Evolutionary conservation across 306 rosid genomes (phyloP), one percentile per base, ranked within the genome.

Genomic region (Trichosanthes cucumerina): DNA sequence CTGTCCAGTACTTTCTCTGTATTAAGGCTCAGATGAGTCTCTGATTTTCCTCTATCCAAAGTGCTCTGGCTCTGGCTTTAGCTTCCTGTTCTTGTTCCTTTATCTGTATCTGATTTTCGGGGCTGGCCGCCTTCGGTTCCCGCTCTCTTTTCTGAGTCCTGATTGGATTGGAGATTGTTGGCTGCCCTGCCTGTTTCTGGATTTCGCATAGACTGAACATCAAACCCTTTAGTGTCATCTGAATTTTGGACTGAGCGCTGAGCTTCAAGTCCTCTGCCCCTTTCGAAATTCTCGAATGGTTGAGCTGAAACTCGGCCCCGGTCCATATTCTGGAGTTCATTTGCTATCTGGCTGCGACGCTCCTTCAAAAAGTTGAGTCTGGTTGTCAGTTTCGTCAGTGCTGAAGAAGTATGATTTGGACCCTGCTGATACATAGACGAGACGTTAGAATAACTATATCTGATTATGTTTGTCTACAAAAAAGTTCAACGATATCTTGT

Each of bases 361-460:
- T 90, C 98, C 88, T 96, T 92, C 93, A 96, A 83, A 82, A 96
- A 88, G 84, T 96, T 92, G 79, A 88, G 88, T 66, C 88, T 85
- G 75, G 88, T 85, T 18, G 97, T 90, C 89, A 92, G 81, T 87
- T 95, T 95, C 46, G 98, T 86, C 81, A 88, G 44, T 56, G 91
- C 92, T 80, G 91, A 87, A 85, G 86, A 13, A 7, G 91, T 78
- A 15, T 81, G 81, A 85, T 84, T 82, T 70, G 86, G 59, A 53
- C 89, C 96, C 98, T 92, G 93, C 63, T 66, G 79, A 82, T 83
- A 80, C 78, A 85, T 75, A 79, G 83, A 76, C 86, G 1, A 83
- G 70, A 18, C 16, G 53, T 21, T 46, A 80, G 65, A 82, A 79
- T 23, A 16, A n/a, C 34, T 28, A 4, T 66, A 52, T 76, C 46